phyloP scores from a whole-genome alignment of 1,284 basidiomycete species.

The Gomphus sp. region DNA sequence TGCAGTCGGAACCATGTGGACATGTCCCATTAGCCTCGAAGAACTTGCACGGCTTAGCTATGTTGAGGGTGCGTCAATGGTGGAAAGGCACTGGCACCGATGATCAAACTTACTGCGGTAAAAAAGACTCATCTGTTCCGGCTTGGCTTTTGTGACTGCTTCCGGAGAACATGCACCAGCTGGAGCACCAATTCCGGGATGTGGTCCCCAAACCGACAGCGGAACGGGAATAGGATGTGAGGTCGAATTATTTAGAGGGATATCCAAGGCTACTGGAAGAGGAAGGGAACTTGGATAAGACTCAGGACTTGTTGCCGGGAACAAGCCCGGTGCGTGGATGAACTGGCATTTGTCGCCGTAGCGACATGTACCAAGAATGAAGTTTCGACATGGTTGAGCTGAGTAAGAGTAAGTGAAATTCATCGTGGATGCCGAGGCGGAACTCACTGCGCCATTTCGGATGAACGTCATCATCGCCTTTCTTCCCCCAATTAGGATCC shows the following conservation, averaged over 20 bases:
- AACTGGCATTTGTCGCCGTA: constrained; percentile 21
- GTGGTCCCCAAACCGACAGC: neutral
- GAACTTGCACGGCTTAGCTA: constrained; percentile 62
- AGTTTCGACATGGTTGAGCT: constrained; percentile 23
- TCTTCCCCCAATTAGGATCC: constrained; percentile 12
- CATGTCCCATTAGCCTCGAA: constrained; percentile 39
- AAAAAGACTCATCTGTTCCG: neutral
- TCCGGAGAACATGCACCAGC: neutral
- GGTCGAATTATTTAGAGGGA: neutral
- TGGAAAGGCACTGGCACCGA: neutral
- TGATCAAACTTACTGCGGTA: constrained; percentile 2
- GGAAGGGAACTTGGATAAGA: neutral
- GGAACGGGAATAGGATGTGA: neutral
- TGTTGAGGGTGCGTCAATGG: neutral
- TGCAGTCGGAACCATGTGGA: constrained; percentile 52
- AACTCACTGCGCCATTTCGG: constrained; percentile 16
- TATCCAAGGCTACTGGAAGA: neutral
- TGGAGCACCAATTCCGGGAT: neutral
- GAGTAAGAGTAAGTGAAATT: neutral
- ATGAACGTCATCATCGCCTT: constrained; percentile 13
- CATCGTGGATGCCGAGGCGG: neutral
- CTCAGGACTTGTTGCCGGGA: neutral
- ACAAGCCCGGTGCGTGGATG: constrained; percentile 14
- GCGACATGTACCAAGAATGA: constrained; percentile 19
- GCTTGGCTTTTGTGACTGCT: neutral